Evolutionary conservation across 2,329 filamentous ascomycete genomes (phyloP), one percentile per base, ranked within the genome.

Genomic region (Ophiocordyceps sinensis): DNA sequence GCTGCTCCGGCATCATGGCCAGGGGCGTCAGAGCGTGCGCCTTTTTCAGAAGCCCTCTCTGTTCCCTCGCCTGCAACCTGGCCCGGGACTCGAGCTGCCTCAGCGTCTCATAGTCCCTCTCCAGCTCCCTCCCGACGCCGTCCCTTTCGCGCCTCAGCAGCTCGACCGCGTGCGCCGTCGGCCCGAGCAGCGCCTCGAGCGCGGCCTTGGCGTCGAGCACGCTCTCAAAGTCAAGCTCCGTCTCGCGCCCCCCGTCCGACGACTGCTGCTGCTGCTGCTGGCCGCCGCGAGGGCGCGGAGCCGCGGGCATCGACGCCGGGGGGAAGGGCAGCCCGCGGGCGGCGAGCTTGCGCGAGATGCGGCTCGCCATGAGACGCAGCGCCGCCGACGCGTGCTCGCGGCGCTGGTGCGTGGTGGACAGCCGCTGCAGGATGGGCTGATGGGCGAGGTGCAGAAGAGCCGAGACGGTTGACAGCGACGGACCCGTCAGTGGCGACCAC

Each of bases 211-310:
- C 70, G 49, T 78, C 72, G 9, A 80, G 62, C 13, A 79, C 70
- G 49, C 68, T 72, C 53, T 85, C 79, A 47, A 79, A 79, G 51
- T 82, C 71, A 37, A 85, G 73, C 52, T 81, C 76, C 26, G 68
- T 63, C 36, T 71, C 72, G 39, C 74, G 67, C 14, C 67, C 63
- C 8, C 62, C 66, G 19, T 62, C 56, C 30, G 21, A 51, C 56
- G 15, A 52, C 53, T 28, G 49, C 44, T 39, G 41, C 30, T 39
- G 41, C 30, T 26, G 23, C 23, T 26, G 23, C 23, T 26, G 23
- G 23, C 23, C 23, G 23, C 45, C 39, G 31, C 47, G 41, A 23
- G 43, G 46, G 38, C 43, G 42, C n/a, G 47, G 40, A 2, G 45
- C 41, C 15, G 54, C 45, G 5, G 51, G 45, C 38, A 54, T 49